A percentile compares a stretch with the other conserved stretches of the same genome.
Evolutionary conservation across 2,329 filamentous ascomycete genomes (phyloP).

Genomic region (Albifimbria verrucaria): DNA sequence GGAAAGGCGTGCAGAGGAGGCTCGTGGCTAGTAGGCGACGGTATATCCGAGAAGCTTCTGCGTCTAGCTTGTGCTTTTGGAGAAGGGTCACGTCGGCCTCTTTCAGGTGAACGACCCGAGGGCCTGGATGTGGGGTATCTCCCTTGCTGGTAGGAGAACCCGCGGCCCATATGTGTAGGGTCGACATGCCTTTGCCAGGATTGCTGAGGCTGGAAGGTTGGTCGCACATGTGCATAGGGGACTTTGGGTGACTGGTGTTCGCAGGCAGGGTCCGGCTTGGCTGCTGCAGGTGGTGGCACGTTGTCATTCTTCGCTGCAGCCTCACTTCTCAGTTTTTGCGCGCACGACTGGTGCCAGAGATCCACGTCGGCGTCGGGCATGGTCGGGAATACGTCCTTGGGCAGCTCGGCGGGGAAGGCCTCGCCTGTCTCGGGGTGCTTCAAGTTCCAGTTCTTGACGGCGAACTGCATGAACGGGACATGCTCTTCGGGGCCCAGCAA

Average conservation of each 20-base stretch:
- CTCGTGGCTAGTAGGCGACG: slow-evolving; percentile 31
- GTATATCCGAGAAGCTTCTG: slow-evolving; percentile 51
- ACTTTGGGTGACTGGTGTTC: slow-evolving; percentile 34
- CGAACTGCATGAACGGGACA: slow-evolving; percentile 76
- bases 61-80: slow-evolving; percentile 40
- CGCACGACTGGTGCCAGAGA: slow-evolving; percentile 79
- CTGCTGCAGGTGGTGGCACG: slow-evolving; percentile 8
- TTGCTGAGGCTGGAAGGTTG: slow-evolving; percentile 24
- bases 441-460: slow-evolving; percentile 74
- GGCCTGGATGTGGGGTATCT: slow-evolving; percentile 28
- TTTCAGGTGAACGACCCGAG: slow-evolving; percentile 30
- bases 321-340: slow-evolving; percentile 65
- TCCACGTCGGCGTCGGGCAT: slow-evolving; percentile 77
- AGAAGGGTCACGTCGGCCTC: slow-evolving; percentile 32
- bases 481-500: slow-evolving; percentile 86
- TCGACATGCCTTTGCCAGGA: slow-evolving; percentile 23
- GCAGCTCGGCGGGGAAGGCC: slow-evolving; percentile 59
- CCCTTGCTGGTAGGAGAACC: slow-evolving; percentile 37
- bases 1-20: slow-evolving; percentile 22
- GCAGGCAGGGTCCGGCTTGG: slow-evolving; percentile 24
- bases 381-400: slow-evolving; percentile 63
- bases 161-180: slow-evolving; percentile 22
- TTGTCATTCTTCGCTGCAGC: slow-evolving; percentile 37
- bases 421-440: slow-evolving; percentile 71
- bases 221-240: slow-evolving; percentile 31